These are phyloP conservation scores for Aurinia saxatilis DNA, from an alignment of 345 rosid species.

Conservation along the genomic window DNA sequence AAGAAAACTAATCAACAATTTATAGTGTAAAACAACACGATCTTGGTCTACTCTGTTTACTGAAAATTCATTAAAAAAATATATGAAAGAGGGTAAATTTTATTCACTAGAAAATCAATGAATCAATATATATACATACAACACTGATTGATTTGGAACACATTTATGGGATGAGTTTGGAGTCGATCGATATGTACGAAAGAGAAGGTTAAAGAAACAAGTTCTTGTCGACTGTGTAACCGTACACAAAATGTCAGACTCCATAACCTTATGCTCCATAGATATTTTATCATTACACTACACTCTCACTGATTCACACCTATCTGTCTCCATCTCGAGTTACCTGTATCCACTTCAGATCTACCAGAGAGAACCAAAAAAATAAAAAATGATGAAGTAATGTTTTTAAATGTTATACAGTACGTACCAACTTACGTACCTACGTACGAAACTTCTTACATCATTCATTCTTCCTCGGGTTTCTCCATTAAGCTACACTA, in stretches of 20 bases:
- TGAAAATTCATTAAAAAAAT: too few relatives aligned
- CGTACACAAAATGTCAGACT: conserved; percentile 28
- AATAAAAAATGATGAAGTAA: neutral
- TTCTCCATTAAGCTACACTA: neutral
- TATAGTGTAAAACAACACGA: too few relatives aligned
- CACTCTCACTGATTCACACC: conserved; percentile 6
- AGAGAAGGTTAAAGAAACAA: neutral
- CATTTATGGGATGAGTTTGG: conserved; percentile 14
- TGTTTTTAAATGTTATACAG: too few relatives aligned
- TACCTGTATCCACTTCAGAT: conserved; percentile 16
- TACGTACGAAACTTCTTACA: conserved; percentile 26
- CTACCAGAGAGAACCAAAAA: neutral
- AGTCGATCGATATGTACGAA: conserved; percentile 15
- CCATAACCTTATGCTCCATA: conserved; percentile 28
- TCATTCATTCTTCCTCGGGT: neutral
- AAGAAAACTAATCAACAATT: too few relatives aligned
- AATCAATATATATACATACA: neutral
- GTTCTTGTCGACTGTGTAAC: conserved; percentile 19
- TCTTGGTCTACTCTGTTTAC: too few relatives aligned
- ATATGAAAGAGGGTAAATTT: neutral
- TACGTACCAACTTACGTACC: conserved; percentile 21
- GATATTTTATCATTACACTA: conserved; percentile 12
- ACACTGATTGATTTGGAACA: conserved; percentile 15
- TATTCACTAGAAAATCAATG: neutral
- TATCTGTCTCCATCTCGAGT: conserved; percentile 25